A percentile compares a stretch with the other conserved stretches of the same genome.
phyloP scores from a whole-genome alignment of 2,329 filamentous ascomycete genomes.

The Penicillium sp. region DNA sequence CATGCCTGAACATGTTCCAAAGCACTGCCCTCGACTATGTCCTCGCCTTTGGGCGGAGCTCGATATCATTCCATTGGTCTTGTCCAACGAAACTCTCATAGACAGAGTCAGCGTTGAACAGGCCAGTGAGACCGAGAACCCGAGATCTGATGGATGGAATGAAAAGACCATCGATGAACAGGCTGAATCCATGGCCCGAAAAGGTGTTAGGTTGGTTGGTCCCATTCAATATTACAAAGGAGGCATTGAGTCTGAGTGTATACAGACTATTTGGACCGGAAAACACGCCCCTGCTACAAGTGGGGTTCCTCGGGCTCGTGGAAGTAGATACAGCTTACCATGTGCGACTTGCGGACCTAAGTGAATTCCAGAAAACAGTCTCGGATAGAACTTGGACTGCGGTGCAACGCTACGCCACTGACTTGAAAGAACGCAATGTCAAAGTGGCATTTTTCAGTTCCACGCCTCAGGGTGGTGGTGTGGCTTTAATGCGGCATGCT shows the following conservation, averaged over 20 bases:
- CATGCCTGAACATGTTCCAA: conserved; percentile 59
- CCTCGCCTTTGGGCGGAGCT: conserved; percentile 72
- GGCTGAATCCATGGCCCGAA: conserved; percentile 76
- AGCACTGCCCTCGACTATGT: conserved; percentile 63
- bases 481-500: conserved; percentile 78
- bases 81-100: conserved; percentile 42
- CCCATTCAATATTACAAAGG: neutral
- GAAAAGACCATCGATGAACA: conserved; percentile 70
- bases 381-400: conserved; percentile 62
- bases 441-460: conserved; percentile 77
- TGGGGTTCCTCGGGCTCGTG: conserved; percentile 66
- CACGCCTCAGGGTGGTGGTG: conserved; percentile 78
- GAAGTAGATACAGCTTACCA: conserved; percentile 67
- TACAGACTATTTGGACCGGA: conserved; percentile 69
- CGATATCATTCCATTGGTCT: conserved; percentile 70
- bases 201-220: conserved; percentile 63
- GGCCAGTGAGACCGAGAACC: conserved; percentile 25
- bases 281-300: conserved; percentile 63
- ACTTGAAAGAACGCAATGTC: conserved; percentile 61
- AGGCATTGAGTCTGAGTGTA: conserved; percentile 7
- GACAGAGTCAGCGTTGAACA: conserved; percentile 7
- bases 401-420: conserved; percentile 60
- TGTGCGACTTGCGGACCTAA: conserved; percentile 57
- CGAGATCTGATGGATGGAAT: conserved; percentile 40
- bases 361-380: conserved; percentile 63